phyloP scores from a whole-genome alignment of 176 grass and related monocot species.

The Avena eriantha region DNA sequence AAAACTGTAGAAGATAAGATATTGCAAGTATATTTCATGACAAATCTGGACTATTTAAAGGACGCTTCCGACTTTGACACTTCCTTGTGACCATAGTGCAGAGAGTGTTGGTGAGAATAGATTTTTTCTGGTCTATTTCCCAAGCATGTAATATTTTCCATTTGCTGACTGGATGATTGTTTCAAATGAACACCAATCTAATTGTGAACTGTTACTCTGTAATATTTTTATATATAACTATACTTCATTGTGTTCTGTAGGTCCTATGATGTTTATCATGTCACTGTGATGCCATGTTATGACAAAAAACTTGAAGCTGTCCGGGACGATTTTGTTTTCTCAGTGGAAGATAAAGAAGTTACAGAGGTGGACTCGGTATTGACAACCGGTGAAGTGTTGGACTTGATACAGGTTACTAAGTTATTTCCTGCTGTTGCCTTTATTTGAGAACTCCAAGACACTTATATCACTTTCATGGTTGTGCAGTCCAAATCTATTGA shows the following conservation, averaged over 20 bases:
- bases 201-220: constrained; percentile 6
- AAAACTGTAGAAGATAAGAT: constrained; percentile 4
- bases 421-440: constrained; percentile 25
- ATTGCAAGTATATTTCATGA: background rate
- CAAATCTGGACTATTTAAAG: background rate
- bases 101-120: background rate
- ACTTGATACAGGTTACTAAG: constrained; percentile 85
- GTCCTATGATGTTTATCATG: constrained; percentile 80
- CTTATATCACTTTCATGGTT: constrained; percentile 47
- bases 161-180: constrained; percentile 13
- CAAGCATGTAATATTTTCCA: background rate
- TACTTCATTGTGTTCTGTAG: constrained; percentile 41
- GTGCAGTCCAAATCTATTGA: constrained; percentile 81
- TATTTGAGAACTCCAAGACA: constrained; percentile 4
- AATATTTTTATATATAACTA: background rate
- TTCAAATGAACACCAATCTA: background rate
- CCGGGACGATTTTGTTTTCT: constrained; percentile 81
- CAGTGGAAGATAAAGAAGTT: constrained; percentile 70
- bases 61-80: background rate
- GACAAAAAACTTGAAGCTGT: constrained; percentile 98
- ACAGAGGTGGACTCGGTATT: constrained; percentile 95
- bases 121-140: background rate
- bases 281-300: constrained; percentile 98
- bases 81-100: background rate
- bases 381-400: constrained; percentile 94